These are phyloP conservation scores for Ophiorrhiza pumila DNA, from an alignment of 257 asterid species.

Conservation along the genomic window DNA sequence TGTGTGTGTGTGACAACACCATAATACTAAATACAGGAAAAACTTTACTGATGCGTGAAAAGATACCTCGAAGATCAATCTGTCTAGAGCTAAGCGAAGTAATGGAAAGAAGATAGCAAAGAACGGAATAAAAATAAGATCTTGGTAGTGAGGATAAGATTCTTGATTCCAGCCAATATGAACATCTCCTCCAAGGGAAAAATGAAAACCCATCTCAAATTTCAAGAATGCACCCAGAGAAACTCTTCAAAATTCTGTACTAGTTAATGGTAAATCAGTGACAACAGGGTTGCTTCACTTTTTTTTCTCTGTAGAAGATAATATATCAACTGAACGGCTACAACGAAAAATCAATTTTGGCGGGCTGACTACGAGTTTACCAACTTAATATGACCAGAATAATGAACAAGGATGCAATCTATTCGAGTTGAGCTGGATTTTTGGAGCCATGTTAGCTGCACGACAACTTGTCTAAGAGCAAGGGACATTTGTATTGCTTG, in stretches of 20 bases:
- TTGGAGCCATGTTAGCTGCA: too few species aligned
- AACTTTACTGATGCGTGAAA: neutral
- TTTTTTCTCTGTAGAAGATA: too few species aligned
- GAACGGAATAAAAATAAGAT: slow-evolving; percentile 21
- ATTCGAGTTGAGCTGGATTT: too few species aligned
- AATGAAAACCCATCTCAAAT: slow-evolving; percentile 7
- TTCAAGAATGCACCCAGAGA: neutral
- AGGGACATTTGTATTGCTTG: too few species aligned
- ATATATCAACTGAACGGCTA: neutral
- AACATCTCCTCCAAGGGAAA: neutral
- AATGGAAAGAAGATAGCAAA: slow-evolving; percentile 21
- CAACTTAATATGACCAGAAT: too few species aligned
- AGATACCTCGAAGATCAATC: slow-evolving; percentile 27
- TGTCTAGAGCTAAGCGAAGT: slow-evolving; percentile 23
- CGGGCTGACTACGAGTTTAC: neutral
- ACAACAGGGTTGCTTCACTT: too few species aligned
- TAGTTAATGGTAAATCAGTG: too few species aligned
- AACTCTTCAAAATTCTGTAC: neutral
- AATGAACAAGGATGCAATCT: too few species aligned
- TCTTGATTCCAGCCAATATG: slow-evolving; percentile 22
- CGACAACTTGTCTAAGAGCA: too few species aligned
- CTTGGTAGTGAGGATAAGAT: slow-evolving; percentile 26
- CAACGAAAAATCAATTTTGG: slow-evolving; percentile 4
- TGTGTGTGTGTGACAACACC: too few species aligned
- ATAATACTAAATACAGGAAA: too few species aligned